phyloP scores from a whole-genome alignment of 2,329 filamentous ascomycete species.

The Volutella citrinella region DNA sequence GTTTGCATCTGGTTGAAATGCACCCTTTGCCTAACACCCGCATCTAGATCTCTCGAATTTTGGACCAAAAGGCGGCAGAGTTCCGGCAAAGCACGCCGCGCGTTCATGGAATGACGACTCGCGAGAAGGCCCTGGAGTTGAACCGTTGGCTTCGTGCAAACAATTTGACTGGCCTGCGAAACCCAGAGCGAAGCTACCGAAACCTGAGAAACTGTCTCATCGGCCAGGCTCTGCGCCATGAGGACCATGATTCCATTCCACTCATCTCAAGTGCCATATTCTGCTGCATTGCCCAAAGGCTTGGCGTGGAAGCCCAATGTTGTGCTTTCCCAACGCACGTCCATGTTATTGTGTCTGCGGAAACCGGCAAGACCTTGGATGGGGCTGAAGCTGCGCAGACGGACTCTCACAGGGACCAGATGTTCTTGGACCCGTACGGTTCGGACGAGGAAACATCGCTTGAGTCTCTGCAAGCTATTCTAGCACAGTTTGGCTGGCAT shows the following conservation, averaged over 20 bases:
- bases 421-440: conserved; percentile 84
- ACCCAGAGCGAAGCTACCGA: conserved; percentile 66
- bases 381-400: conserved; percentile 36
- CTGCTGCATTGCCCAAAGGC: conserved; percentile 69
- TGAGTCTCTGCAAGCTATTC: conserved; percentile 54
- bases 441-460: conserved; percentile 64
- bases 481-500: conserved; percentile 50
- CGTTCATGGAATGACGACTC: conserved; percentile 56
- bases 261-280: conserved; percentile 86
- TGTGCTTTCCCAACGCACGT: conserved; percentile 85
- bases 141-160: conserved; percentile 66
- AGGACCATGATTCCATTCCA: conserved; percentile 75
- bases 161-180: conserved; percentile 68
- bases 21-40: conserved; percentile 7
- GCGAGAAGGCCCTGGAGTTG: conserved; percentile 65
- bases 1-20: conserved; percentile 18
- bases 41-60: conserved; percentile 54
- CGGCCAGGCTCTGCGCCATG: conserved; percentile 71
- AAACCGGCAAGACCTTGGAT: conserved; percentile 59
- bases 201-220: conserved; percentile 85
- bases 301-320: conserved; percentile 74
- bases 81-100: conserved; percentile 53
- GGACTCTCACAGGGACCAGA: conserved; percentile 42
- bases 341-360: conserved; percentile 70
- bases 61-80: conserved; percentile 60